phyloP scores from a whole-genome alignment of 2,329 filamentous ascomycete species.

The Pseudomassariella vexata region DNA sequence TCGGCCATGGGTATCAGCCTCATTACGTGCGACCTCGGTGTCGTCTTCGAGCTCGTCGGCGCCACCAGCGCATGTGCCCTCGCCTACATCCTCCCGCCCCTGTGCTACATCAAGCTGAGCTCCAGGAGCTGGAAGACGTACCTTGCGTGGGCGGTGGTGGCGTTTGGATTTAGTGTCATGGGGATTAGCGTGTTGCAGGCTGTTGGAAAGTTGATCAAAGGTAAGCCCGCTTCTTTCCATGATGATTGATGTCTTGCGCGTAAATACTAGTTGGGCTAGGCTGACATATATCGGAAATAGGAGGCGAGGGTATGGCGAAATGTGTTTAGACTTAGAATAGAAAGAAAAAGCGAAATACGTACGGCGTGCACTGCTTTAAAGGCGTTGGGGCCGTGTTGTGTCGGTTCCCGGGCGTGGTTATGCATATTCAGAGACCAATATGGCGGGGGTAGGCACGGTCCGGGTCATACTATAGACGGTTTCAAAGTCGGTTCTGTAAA shows the following conservation, averaged over 20 bases:
- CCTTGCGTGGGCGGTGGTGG: constrained; percentile 65
- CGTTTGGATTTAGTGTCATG: constrained; percentile 77
- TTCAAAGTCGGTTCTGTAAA: no score
- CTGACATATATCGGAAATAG: neutral
- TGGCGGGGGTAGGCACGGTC: no score
- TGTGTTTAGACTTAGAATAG: constrained; percentile 3
- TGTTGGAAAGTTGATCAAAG: constrained; percentile 57
- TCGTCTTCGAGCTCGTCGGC: constrained; percentile 93
- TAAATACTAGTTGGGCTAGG: neutral
- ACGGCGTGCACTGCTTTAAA: no score
- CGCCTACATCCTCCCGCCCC: constrained; percentile 89
- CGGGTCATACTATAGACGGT: no score
- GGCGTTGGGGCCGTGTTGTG: no score
- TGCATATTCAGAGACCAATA: no score
- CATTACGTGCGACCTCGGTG: constrained; percentile 85
- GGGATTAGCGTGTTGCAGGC: constrained; percentile 72
- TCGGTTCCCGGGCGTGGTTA: no score
- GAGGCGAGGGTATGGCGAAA: neutral
- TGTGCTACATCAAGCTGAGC: constrained; percentile 93
- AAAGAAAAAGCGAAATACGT: no score
- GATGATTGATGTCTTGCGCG: neutral
- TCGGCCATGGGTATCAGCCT: constrained; percentile 72
- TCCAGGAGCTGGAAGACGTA: constrained; percentile 69
- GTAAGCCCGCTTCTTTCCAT: constrained; percentile 24
- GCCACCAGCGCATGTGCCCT: constrained; percentile 90